A percentile compares a stretch with the other conserved stretches of the same genome.
These are phyloP conservation scores for Tetraselmis chui DNA, from an alignment of 139 green algal genomes.

Conservation along the genomic window DNA sequence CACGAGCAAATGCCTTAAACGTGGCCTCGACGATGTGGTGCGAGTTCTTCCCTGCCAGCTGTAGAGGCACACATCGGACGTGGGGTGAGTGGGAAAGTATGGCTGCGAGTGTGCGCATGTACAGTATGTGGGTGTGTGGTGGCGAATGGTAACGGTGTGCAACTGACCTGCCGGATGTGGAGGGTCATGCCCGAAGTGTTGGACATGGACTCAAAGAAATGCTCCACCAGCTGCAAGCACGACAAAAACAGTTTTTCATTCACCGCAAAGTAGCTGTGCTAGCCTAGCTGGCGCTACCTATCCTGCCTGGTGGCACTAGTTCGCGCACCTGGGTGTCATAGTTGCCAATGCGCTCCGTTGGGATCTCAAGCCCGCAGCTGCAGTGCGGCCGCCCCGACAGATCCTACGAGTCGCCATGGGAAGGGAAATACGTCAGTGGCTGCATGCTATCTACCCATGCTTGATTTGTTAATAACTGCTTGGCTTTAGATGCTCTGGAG, in stretches of 20 bases:
- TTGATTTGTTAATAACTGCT: too few species aligned
- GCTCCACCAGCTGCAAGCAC: constrained; percentile 91
- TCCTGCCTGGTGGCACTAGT: constrained; percentile 12
- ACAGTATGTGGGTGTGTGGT: too few species aligned
- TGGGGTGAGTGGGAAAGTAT: background rate
- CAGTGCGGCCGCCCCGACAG: constrained; percentile 88
- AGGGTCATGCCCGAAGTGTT: constrained; percentile 91
- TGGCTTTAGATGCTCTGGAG: too few species aligned
- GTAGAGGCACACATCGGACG: too few species aligned
- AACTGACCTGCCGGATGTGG: constrained; percentile 63
- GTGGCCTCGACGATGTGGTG: constrained; percentile 99
- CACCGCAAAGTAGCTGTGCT: background rate
- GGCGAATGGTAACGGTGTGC: too few species aligned
- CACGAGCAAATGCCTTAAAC: constrained; percentile 97
- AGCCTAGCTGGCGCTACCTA: background rate
- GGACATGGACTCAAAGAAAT: constrained; percentile 93
- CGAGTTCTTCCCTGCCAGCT: constrained; percentile 85
- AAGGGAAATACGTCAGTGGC: too few species aligned
- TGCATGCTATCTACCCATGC: too few species aligned
- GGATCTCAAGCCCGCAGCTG: constrained; percentile 70
- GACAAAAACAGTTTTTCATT: constrained; percentile 1
- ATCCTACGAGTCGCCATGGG: too few species aligned
- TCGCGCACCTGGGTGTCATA: constrained; percentile 80
- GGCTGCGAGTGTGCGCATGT: background rate
- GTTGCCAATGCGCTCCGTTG: constrained; percentile 83